phyloP scores from a whole-genome alignment of 108 stramenopile genomes.

The Tribonema minus region DNA sequence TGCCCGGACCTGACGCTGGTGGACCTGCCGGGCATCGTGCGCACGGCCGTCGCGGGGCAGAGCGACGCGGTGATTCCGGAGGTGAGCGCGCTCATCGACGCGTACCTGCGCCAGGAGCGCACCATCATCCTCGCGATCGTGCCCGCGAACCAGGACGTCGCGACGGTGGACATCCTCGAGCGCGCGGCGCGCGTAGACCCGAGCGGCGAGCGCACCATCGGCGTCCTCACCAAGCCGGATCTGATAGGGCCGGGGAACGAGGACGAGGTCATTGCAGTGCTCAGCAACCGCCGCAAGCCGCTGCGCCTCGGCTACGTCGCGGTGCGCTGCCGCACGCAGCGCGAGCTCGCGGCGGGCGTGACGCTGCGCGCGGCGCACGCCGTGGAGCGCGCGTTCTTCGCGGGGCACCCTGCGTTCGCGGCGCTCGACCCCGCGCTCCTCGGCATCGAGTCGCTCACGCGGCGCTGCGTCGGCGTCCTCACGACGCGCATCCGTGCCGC shows the following conservation, averaged over 20 bases:
- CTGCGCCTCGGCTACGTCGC: conserved; percentile 48
- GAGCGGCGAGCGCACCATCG: conserved; percentile 66
- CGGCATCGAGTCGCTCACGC: conserved; percentile 30
- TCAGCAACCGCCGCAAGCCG: conserved; percentile 45
- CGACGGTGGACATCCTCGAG: conserved; percentile 71
- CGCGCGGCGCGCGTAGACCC: conserved; percentile 63
- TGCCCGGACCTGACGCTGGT: conserved; percentile 70
- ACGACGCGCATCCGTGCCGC: conserved; percentile 31
- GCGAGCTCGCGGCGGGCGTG: conserved; percentile 32
- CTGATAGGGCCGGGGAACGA: conserved; percentile 61
- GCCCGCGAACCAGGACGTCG: conserved; percentile 75
- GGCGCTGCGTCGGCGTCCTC: conserved; percentile 9
- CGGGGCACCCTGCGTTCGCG: conserved; percentile 20
- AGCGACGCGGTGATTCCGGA: conserved; percentile 57
- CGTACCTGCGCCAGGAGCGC: conserved; percentile 64
- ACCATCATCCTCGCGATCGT: conserved; percentile 73
- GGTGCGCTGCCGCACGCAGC: conserved; percentile 40
- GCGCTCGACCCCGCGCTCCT: conserved; percentile 15
- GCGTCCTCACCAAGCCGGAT: conserved; percentile 85
- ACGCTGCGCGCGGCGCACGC: conserved; percentile 33
- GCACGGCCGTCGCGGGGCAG: conserved; percentile 63
- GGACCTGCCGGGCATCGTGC: conserved; percentile 80
- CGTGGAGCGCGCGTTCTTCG: conserved; percentile 39
- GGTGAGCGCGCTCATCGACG: conserved; percentile 66
- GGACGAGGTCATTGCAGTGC: conserved; percentile 46